Base-by-base conservation (phyloP, 2,329 filamentous ascomycete genomes). In the Scedosporium aurantiacum region DNA sequence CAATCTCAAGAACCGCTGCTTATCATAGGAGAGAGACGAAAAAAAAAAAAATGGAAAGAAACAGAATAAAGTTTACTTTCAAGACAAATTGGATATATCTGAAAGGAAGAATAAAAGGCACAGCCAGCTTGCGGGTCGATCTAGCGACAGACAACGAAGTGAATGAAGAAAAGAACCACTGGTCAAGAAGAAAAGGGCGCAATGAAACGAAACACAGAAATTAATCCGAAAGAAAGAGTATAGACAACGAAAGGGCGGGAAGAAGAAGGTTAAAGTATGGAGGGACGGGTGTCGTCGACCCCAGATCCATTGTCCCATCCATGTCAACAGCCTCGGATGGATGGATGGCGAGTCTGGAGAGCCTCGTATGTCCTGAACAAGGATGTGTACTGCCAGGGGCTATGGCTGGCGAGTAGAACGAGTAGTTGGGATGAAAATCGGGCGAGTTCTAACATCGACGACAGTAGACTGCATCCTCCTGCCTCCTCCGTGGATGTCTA, bases 51-150 rank as follows among this genome's bases (percentile, higher is more conserved):
- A 25, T 12, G 28, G 8, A 57, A 37, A 1, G 18, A 57, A 32
- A 32, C 14, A 28, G 12, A 28, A 27, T 2, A 16, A 37, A n/a
- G 5, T 25, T n/a, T 10, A n/a, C 12, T 25, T 23, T 27, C n/a
- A 27, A 55, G 50, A 7, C 50, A 7, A 7, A 6, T 8, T 16
- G 50, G 7, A 5, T 5, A 27, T 18, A 21, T 16, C 27, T 14
- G 12, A 45, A 6, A 27, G 7, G 18, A 43, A 59, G 40, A 59
- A 45, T 6, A 14, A 25, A 59, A 58, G 18, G 56, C 27, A 4
- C 45, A 60, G 58, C 58, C 58, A 60, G 57, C 58, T 60, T 27
- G n/a, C 58, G 5, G 4, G 16, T 25, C 23, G 12, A 60, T 37
- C n/a, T 12, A 12, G n/a, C 23, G 45, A 25, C 28, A 27, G 45